Evolutionary conservation across 1,139 yeast genomes (phyloP).

Genomic region (Magnusiomyces suaveolens): DNA sequence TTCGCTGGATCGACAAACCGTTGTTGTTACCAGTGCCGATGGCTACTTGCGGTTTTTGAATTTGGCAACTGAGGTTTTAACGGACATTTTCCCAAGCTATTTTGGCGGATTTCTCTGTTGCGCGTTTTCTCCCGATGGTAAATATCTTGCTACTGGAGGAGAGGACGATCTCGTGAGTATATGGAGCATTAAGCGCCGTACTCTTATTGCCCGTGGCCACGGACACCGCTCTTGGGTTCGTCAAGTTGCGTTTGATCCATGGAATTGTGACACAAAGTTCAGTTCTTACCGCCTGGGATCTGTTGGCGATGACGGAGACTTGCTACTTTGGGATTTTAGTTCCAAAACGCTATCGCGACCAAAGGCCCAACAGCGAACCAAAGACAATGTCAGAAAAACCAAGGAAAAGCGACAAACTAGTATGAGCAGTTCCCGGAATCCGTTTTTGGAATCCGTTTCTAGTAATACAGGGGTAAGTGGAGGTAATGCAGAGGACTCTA

Average conservation of each 20-base stretch:
- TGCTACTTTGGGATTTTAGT: conserved; percentile 65
- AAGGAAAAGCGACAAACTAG: neutral
- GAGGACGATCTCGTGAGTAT: conserved; percentile 36
- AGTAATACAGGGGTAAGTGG: neutral
- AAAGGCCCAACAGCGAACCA: neutral
- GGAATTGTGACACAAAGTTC: conserved; percentile 25
- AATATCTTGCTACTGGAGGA: conserved; percentile 48
- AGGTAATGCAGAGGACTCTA: neutral
- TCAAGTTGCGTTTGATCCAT: conserved; percentile 39
- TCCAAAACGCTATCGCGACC: conserved; percentile 40
- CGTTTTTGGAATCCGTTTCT: neutral
- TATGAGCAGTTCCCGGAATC: neutral
- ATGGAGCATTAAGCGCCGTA: conserved; percentile 25
- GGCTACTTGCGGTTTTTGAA: conserved; percentile 57
- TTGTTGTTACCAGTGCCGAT: conserved; percentile 54
- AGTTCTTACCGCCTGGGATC: conserved; percentile 48
- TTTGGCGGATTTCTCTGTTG: conserved; percentile 57
- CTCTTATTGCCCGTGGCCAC: conserved; percentile 39
- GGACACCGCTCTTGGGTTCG: conserved; percentile 63
- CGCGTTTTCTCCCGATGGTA: conserved; percentile 56
- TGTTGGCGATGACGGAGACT: conserved; percentile 62
- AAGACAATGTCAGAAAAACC: neutral
- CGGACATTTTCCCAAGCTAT: conserved; percentile 57
- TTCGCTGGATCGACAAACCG: conserved; percentile 38
- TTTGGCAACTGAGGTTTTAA: conserved; percentile 38